Base-by-base conservation (phyloP, 805 yeast species). In the Ogataea philodendri region DNA sequence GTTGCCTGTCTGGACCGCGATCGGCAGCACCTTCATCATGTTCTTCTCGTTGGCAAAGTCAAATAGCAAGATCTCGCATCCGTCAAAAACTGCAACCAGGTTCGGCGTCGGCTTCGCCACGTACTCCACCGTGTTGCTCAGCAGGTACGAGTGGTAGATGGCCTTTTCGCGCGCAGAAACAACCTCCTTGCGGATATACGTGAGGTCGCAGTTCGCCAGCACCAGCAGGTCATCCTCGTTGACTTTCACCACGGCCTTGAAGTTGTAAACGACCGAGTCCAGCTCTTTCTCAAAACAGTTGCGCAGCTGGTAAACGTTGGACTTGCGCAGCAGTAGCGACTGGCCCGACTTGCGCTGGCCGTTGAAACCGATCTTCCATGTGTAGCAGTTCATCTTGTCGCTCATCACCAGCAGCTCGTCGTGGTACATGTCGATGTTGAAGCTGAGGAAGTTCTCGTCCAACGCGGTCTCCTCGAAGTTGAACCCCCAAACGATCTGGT, bases 401-500 rank as follows among this genome's bases (percentile, higher is more conserved):
- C 65, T 58, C 9, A 60, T 37, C 1, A 60, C 63, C 7, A 61
- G 31, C 10, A 63, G 34, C 32, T 54, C 56, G 37, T 59, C 58
- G 9, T 41, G 43, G 31, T 39, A 41, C 2, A 45, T 13, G 35
- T 62, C 65, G 7, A 61, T 17, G 32, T 60, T 57, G 36, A 61
- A 45, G 24, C 40, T 36, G 9, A 60, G 22, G 23, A 59, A 58
- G 30, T 47, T 44, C 37, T 60, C 62, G 14, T 53, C 46, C 15
- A 40, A 22, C 21, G 45, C 32, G 5, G 57, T 44, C 14, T 58
- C 59, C 22, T 48, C 50, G 39, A 62, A 51, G 35, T 57, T 48
- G 45, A 60, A 60, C 7, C 52, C 50, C 67, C 67, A 63, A 11
- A 60, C 46, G n/a, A 58, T 48, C 13, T 42, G 41, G 5, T 57